Conservation (phyloP, 2,329 filamentous ascomycete species). For the Zalaria obscura region DNA sequence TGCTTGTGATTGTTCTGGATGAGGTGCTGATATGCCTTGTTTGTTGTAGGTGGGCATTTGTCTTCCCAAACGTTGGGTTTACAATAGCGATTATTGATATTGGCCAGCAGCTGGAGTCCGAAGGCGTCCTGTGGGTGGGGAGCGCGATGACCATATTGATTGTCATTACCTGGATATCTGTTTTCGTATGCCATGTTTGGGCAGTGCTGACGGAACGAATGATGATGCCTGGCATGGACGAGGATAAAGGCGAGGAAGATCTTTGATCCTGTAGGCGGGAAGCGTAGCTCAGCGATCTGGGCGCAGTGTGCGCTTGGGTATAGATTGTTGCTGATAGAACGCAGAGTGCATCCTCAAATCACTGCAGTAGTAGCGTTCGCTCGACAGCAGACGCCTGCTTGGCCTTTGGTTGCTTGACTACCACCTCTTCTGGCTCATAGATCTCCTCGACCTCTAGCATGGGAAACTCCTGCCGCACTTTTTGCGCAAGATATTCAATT, state of each 20-base stretch:
- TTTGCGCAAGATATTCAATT: constrained; percentile 18
- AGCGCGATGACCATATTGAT: constrained; percentile 42
- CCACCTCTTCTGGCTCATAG: constrained; percentile 18
- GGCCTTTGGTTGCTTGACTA: not conserved
- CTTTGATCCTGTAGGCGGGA: not conserved
- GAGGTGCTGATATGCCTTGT: too few relatives aligned
- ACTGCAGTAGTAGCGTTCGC: not conserved
- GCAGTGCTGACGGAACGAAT: constrained; percentile 38
- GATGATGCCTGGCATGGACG: constrained; percentile 45
- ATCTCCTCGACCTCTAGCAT: constrained; percentile 18
- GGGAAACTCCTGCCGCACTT: constrained; percentile 17
- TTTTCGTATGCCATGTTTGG: constrained; percentile 33
- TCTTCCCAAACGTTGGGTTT: constrained; percentile 53
- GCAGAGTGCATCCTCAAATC: not conserved
- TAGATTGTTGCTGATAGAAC: not conserved
- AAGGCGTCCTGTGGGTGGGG: constrained; percentile 37
- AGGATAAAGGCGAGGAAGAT: constrained; percentile 31
- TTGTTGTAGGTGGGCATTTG: constrained; percentile 30
- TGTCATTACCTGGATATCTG: constrained; percentile 40
- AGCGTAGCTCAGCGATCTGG: not conserved
- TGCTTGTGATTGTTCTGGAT: too few relatives aligned
- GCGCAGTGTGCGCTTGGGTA: not conserved
- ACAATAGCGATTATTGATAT: constrained; percentile 45
- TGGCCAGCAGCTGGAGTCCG: constrained; percentile 34
- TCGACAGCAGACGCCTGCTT: not conserved